These are phyloP conservation scores for Pleurotus sapidus DNA, from an alignment of 768 basidiomycete genomes.

Conservation along the genomic window DNA sequence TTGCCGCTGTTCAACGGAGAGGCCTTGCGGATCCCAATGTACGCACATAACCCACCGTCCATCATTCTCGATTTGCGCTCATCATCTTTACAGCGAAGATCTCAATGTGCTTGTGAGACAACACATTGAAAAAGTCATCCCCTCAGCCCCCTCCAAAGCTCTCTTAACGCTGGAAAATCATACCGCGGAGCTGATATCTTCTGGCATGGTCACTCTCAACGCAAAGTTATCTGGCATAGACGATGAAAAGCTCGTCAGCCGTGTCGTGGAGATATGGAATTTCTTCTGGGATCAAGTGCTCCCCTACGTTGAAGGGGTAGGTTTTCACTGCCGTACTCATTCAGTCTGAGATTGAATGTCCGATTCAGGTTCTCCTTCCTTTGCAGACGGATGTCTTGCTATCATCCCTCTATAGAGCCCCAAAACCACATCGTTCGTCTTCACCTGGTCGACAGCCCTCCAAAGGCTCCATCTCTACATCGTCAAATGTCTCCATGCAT, in stretches of 20 bases:
- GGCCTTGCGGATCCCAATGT: slow-evolving; percentile 82
- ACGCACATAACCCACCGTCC: slow-evolving; percentile 19
- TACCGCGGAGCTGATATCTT: slow-evolving; percentile 76
- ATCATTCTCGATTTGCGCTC: background rate
- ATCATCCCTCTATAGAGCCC: slow-evolving; percentile 64
- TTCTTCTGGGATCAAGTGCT: slow-evolving; percentile 93
- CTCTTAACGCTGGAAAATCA: slow-evolving; percentile 73
- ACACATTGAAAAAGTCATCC: slow-evolving; percentile 73
- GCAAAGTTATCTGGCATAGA: slow-evolving; percentile 76
- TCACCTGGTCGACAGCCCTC: slow-evolving; percentile 48
- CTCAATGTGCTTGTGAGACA: slow-evolving; percentile 78
- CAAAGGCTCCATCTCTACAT: slow-evolving; percentile 37
- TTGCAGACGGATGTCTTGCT: slow-evolving; percentile 47
- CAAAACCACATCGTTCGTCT: slow-evolving; percentile 51
- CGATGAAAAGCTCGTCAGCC: slow-evolving; percentile 71
- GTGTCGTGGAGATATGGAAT: slow-evolving; percentile 86
- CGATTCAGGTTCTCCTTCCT: slow-evolving; percentile 51
- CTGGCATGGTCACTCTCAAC: slow-evolving; percentile 91
- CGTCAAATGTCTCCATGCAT: slow-evolving; percentile 22
- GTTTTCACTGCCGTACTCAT: slow-evolving; percentile 21
- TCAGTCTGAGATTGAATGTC: background rate
- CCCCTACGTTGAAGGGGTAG: slow-evolving; percentile 83
- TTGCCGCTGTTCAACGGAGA: slow-evolving; percentile 92
- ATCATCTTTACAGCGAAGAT: slow-evolving; percentile 62
- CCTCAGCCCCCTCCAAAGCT: slow-evolving; percentile 72